Conservation (phyloP, 148 eudicot species). For the Cornus controversa region DNA sequence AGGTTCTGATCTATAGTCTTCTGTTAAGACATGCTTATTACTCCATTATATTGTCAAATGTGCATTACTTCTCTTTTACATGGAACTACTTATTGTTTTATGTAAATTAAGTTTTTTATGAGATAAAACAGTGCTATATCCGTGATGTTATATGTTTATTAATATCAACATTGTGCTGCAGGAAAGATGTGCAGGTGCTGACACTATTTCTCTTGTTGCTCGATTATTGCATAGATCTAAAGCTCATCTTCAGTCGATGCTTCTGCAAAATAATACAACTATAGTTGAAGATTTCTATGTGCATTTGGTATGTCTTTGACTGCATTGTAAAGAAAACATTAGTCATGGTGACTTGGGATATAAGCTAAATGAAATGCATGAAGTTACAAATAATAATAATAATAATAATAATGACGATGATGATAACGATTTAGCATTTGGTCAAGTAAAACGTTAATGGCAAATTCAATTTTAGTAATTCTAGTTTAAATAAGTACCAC, state of each 20-base stretch:
- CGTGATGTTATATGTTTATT: constrained; percentile 6
- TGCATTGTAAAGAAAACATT: background rate
- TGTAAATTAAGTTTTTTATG: background rate
- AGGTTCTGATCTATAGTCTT: too few relatives aligned
- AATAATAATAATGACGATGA: background rate
- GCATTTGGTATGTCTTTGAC: constrained; percentile 55
- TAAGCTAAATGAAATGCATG: background rate
- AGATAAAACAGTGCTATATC: background rate
- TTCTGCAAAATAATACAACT: constrained; percentile 67
- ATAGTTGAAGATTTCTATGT: constrained; percentile 84
- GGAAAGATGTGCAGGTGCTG: constrained; percentile 93
- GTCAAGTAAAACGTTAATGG: background rate
- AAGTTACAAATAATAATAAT: background rate
- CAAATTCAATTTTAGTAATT: background rate
- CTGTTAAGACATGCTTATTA: too few relatives aligned
- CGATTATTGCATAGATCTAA: constrained; percentile 82
- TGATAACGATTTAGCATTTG: background rate
- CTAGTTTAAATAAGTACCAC: background rate
- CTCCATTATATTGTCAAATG: background rate
- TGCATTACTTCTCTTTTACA: background rate
- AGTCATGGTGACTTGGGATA: constrained; percentile 7
- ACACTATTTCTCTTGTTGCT: constrained; percentile 81
- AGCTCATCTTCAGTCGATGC: constrained; percentile 86
- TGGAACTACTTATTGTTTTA: background rate
- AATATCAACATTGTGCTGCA: constrained; percentile 46